These are phyloP conservation scores for Barnettozyma vustinii DNA, from an alignment of 805 yeast genomes.

Conservation along the genomic window DNA sequence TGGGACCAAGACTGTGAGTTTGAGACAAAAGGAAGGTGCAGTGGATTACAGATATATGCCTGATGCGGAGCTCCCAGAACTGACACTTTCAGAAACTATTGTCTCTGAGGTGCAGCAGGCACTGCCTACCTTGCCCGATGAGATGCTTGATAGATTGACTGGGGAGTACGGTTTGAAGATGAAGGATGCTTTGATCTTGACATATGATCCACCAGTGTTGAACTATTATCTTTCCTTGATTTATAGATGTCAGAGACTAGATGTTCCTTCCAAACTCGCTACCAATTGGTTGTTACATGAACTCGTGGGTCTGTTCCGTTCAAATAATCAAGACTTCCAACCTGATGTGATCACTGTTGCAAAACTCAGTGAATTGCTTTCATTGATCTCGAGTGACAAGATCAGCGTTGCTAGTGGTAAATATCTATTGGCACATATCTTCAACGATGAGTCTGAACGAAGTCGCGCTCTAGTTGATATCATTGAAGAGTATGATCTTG, in stretches of 20 bases:
- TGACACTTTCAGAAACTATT: constrained; percentile 42
- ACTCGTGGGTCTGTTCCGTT: constrained; percentile 62
- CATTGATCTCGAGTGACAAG: constrained; percentile 35
- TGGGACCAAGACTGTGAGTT: constrained; percentile 59
- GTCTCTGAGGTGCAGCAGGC: constrained; percentile 33
- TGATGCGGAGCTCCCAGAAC: constrained; percentile 77
- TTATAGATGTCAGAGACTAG: constrained; percentile 21
- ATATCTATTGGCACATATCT: constrained; percentile 54
- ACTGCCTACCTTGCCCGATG: constrained; percentile 63
- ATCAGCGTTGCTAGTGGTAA: constrained; percentile 69
- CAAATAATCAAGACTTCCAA: constrained; percentile 36
- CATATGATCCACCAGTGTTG: constrained; percentile 45
- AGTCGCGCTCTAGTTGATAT: constrained; percentile 33
- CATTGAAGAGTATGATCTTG: constrained; percentile 50
- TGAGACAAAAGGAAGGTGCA: constrained; percentile 74
- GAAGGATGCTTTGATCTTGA: constrained; percentile 70
- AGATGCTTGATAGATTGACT: constrained; percentile 40
- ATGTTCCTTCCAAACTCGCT: constrained; percentile 34
- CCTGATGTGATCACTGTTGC: constrained; percentile 31
- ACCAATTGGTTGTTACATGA: constrained; percentile 85
- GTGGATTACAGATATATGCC: constrained; percentile 93
- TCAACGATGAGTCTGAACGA: constrained; percentile 42
- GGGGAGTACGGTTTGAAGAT: constrained; percentile 44
- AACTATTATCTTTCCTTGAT: constrained; percentile 48
- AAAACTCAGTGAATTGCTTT: constrained; percentile 50